Conservation (phyloP, 1,139 yeast species). For the Casaregolazyma suthepensis region DNA sequence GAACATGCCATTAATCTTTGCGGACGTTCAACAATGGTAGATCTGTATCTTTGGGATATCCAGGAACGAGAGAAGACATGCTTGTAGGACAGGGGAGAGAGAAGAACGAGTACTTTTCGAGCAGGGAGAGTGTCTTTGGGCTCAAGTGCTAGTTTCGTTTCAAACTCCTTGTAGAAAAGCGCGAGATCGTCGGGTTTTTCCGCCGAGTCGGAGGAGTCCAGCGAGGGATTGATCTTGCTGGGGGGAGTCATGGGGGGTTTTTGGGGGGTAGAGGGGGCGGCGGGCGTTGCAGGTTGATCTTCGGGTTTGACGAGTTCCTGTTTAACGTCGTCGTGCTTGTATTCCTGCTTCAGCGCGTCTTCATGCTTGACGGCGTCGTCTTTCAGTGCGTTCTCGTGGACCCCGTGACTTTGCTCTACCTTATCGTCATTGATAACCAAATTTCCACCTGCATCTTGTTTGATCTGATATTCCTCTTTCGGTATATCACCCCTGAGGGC, state of each 20-base stretch:
- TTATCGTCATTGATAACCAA: neutral
- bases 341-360: too few species aligned
- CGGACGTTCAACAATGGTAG: slow-evolving; percentile 79
- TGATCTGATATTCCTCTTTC: neutral
- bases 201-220: neutral
- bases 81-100: slow-evolving; percentile 34
- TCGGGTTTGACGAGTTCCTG: too few species aligned
- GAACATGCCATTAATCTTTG: slow-evolving; percentile 72
- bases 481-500: too few species aligned
- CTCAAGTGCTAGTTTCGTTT: slow-evolving; percentile 5
- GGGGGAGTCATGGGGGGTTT: slow-evolving; percentile 11
- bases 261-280: neutral
- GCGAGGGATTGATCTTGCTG: slow-evolving; percentile 5
- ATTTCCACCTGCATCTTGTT: neutral
- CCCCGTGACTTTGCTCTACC: neutral
- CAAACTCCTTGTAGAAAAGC: slow-evolving; percentile 10
- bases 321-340: too few species aligned
- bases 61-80: slow-evolving; percentile 72
- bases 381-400: neutral
- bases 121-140: neutral
- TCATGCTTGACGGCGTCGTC: neutral
- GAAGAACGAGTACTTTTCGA: slow-evolving; percentile 21
- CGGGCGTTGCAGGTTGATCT: too few species aligned
- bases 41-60: slow-evolving; percentile 62
- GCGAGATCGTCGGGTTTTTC: slow-evolving; percentile 7